Percentiles rank a stretch among this genome's conserved stretches.
Conservation (phyloP, 1,284 basidiomycete species). For the Boletellus sp. region DNA sequence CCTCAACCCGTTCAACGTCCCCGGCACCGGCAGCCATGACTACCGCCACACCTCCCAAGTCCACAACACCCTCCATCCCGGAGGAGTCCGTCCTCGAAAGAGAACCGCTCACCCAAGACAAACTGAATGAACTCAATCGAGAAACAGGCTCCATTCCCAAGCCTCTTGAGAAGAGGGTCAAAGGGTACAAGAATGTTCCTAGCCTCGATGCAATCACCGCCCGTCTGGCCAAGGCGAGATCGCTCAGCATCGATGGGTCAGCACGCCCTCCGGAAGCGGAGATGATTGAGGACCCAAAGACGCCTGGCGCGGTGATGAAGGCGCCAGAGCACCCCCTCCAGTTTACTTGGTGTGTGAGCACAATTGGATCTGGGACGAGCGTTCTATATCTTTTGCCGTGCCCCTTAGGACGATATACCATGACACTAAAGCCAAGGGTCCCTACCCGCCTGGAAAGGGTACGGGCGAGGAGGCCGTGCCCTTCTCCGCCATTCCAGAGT, state of each 20-base stretch:
- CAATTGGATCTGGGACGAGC: neutral
- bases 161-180: conserved; percentile 42
- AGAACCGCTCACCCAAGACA: conserved; percentile 59
- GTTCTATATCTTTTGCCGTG: conserved; percentile 24
- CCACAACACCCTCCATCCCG: conserved; percentile 40
- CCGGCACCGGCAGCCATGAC: conserved; percentile 38
- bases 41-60: conserved; percentile 45
- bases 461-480: conserved; percentile 28
- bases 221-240: conserved; percentile 62
- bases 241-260: conserved; percentile 68
- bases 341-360: conserved; percentile 65
- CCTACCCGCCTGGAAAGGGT: conserved; percentile 43
- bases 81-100: conserved; percentile 36
- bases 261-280: conserved; percentile 69
- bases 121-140: conserved; percentile 55
- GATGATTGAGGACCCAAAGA: conserved; percentile 75
- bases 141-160: conserved; percentile 35
- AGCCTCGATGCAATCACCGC: conserved; percentile 78
- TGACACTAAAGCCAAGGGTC: conserved; percentile 76
- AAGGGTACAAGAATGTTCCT: conserved; percentile 84
- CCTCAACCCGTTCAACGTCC: conserved; percentile 53
- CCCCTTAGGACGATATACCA: conserved; percentile 81
- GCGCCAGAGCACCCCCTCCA: conserved; percentile 81
- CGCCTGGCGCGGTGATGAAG: conserved; percentile 68
- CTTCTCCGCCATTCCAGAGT: conserved; percentile 43